A percentile compares a stretch with the other conserved stretches of the same genome.
Evolutionary conservation across 192 early-diverging fungal genomes (phyloP).

Genomic region (Podila minutissima): DNA sequence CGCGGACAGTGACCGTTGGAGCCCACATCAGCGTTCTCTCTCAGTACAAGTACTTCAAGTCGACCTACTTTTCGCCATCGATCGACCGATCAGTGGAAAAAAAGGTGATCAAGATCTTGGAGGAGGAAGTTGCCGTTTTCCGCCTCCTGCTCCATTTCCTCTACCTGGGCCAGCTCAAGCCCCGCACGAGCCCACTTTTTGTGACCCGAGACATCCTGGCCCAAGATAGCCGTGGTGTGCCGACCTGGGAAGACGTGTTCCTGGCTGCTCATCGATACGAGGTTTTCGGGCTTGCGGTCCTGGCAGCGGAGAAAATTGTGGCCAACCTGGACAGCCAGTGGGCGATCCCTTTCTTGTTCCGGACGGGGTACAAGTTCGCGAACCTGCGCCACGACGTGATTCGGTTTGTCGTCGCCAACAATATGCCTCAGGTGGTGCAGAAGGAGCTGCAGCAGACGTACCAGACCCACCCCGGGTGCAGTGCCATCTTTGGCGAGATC

Average conservation of each 20-base stretch:
- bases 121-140: slow-evolving; percentile 17
- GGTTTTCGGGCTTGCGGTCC: background rate
- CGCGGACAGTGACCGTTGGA: background rate
- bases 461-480: slow-evolving; percentile 23
- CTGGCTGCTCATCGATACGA: slow-evolving; percentile 28
- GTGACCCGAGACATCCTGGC: slow-evolving; percentile 7
- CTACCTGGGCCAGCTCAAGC: slow-evolving; percentile 21
- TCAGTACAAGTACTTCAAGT: slow-evolving; percentile 24
- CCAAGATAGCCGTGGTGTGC: background rate
- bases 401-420: slow-evolving; percentile 17
- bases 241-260: slow-evolving; percentile 38
- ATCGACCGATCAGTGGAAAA: slow-evolving; percentile 22
- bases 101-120: slow-evolving; percentile 9
- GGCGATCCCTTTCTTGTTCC: slow-evolving; percentile 35
- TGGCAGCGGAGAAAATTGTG: slow-evolving; percentile 9
- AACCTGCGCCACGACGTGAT: slow-evolving; percentile 12
- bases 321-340: slow-evolving; percentile 2
- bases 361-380: slow-evolving; percentile 28
- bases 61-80: slow-evolving; percentile 30
- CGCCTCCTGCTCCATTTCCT: slow-evolving; percentile 31
- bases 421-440: slow-evolving; percentile 5
- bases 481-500: slow-evolving; percentile 29
- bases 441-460: slow-evolving; percentile 9
- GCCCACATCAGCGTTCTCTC: slow-evolving; percentile 32
- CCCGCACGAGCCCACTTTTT: background rate